Base-by-base conservation (phyloP, 108 stramenopile species). In the Nitzschia putrida region DNA sequence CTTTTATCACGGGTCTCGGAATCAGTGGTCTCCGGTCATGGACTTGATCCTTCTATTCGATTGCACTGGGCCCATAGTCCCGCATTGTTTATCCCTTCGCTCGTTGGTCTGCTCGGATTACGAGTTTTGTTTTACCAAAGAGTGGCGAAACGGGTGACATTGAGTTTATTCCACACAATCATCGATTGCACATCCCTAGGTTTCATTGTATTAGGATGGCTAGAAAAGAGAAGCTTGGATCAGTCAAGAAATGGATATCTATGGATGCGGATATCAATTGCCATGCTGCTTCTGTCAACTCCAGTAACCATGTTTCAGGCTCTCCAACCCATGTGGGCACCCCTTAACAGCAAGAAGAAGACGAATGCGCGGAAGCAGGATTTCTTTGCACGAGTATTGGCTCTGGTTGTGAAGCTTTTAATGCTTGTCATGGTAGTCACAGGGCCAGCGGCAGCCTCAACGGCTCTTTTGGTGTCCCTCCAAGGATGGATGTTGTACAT, bases 41-140 rank as follows among this genome's bases (percentile, higher is more conserved):
- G 92, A 13, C 53, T 86, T 20, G 92, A 93, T 73, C 88, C 92
- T 53, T 88, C 88, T 10, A 89, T 89, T 34, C 83, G 84, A 40
- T 68, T 83, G 21, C 88, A 93, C 66, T 38, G 57, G 18, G 85
- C 89, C 20, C 92, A 93, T 64, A 72, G 72, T 59, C 53, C 83
- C n/a, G 18, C 74, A 7, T 64, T 84, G 11, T 93, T 90, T 61
- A 20, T 89, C 24, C 52, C 85, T 8, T 78, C 83, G 53, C 69
- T 93, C 29, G 23, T 57, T 12, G 66, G 72, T 25, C 58, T 93
- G 20, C 41, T 54, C 24, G 52, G 63, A 12, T 52, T 87, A 14
- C 87, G 92, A 7, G 51, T 76, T 5, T 45, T 24, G 61, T 75
- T 25, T 64, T 77, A 26, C 25, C 10, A 42, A 1, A 18, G 21